A percentile compares a stretch with the other conserved stretches of the same genome.
These are phyloP conservation scores for Pleurotus ostreatus DNA, from an alignment of 768 basidiomycete species.

Conservation along the genomic window DNA sequence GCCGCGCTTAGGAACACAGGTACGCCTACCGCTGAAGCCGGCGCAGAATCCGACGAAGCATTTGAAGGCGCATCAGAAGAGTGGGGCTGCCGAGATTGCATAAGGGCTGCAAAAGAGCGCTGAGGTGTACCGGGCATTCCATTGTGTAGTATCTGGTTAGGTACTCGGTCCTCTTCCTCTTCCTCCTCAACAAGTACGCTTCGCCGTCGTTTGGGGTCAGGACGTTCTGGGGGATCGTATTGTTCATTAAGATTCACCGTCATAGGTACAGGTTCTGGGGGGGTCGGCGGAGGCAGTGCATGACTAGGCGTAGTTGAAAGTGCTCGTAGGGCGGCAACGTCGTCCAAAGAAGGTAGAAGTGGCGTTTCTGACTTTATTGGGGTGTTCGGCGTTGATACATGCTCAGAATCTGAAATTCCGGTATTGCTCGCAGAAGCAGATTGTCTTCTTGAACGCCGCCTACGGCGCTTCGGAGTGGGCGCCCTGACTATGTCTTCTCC, in stretches of 20 bases:
- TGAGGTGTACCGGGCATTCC: slow-evolving; percentile 41
- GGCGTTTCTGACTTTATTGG: slow-evolving; percentile 53
- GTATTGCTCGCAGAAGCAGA: slow-evolving; percentile 37
- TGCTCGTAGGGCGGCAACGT: slow-evolving; percentile 32
- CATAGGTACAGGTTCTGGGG: slow-evolving; percentile 21
- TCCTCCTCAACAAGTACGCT: slow-evolving; percentile 71
- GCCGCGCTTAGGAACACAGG: slow-evolving; percentile 40
- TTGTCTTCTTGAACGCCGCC: slow-evolving; percentile 51
- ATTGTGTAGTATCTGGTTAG: slow-evolving; percentile 35
- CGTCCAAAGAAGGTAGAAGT: slow-evolving; percentile 38
- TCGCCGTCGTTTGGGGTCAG: slow-evolving; percentile 46
- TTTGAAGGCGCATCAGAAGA: slow-evolving; percentile 51
- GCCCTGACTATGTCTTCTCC: slow-evolving; percentile 40
- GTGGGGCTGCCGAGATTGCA: slow-evolving; percentile 37
- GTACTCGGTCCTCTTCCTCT: slow-evolving; percentile 49
- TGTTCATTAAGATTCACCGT: slow-evolving; percentile 15
- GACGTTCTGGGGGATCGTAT: slow-evolving; percentile 29
- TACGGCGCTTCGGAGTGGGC: slow-evolving; percentile 50
- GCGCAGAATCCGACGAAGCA: slow-evolving; percentile 38
- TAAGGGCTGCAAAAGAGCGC: slow-evolving; percentile 27
- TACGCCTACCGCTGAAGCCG: slow-evolving; percentile 38
- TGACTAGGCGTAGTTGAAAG: slow-evolving; percentile 41
- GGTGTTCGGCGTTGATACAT: slow-evolving; percentile 51
- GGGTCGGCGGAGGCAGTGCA: slow-evolving; percentile 27
- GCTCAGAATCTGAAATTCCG: slow-evolving; percentile 50